A percentile compares a stretch with the other conserved stretches of the same genome.
Conservation (phyloP, 805 yeast genomes). For the Monosporozyma yasuniensis region DNA sequence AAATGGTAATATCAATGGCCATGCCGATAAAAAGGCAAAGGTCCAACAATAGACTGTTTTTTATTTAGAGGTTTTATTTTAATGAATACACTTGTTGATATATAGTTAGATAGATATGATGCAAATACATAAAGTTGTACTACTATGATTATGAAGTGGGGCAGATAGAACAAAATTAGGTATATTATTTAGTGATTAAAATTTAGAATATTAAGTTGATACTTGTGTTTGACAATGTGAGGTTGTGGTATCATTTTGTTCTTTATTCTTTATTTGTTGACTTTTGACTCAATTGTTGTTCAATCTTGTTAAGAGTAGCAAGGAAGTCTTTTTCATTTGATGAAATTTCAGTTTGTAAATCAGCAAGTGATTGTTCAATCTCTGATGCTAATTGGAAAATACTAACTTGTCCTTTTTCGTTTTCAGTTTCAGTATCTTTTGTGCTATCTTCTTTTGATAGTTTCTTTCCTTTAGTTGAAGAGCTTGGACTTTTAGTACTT, state of each 20-base stretch:
- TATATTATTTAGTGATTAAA: neutral
- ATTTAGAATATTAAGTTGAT: neutral
- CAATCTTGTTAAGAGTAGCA: constrained; percentile 9
- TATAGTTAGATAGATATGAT: neutral
- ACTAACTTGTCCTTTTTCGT: constrained; percentile 13
- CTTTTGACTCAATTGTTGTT: constrained; percentile 12
- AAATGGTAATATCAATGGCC: constrained; percentile 5
- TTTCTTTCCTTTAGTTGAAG: neutral
- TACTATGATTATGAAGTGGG: neutral
- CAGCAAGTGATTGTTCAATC: constrained; percentile 20
- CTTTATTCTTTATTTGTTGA: neutral
- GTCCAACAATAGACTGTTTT: neutral
- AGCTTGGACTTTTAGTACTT: neutral
- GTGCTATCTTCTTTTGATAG: neutral
- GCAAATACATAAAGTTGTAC: neutral
- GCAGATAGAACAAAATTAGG: neutral
- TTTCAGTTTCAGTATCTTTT: neutral
- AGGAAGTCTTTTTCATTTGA: constrained; percentile 20
- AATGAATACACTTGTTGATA: neutral
- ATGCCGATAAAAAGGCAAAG: constrained; percentile 12
- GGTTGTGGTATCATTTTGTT: neutral
- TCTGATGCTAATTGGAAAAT: constrained; percentile 24
- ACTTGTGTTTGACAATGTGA: neutral
- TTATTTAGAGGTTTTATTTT: neutral
- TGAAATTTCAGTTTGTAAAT: constrained; percentile 11